phyloP scores from a whole-genome alignment of 208 protist genomes.

The Leishmania turanica region DNA sequence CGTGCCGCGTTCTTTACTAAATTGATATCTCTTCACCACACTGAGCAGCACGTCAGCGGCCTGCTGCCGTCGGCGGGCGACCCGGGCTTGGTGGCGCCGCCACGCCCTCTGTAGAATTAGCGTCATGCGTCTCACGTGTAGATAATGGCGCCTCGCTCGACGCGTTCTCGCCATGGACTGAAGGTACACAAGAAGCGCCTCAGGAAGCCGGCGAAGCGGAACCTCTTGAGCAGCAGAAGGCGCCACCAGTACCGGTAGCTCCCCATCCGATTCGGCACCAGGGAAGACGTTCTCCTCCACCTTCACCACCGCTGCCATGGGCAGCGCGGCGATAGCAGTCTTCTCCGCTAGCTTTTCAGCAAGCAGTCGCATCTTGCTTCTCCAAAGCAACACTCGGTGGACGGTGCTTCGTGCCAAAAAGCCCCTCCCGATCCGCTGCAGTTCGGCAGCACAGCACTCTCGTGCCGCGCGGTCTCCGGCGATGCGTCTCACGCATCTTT shows the following conservation, averaged over 20 bases:
- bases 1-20: slow-evolving; percentile 2
- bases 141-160: slow-evolving; percentile 1
- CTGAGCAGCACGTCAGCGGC: slow-evolving; percentile 21
- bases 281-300: too few relatives aligned
- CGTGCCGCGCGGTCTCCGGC: neutral
- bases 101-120: slow-evolving; percentile 17
- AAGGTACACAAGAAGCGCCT: slow-evolving; percentile 11
- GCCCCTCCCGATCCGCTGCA: slow-evolving; percentile 36
- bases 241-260: neutral
- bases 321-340: neutral
- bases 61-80: neutral
- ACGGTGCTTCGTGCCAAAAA: neutral
- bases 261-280: neutral
- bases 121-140: neutral
- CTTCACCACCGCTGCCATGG: neutral
- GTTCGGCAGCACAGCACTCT: slow-evolving; percentile 3
- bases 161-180: slow-evolving; percentile 22
- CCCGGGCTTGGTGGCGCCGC: slow-evolving; percentile 3
- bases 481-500: neutral
- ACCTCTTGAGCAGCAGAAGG: neutral
- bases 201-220: slow-evolving; percentile 7
- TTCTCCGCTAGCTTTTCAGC: neutral
- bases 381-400: neutral
- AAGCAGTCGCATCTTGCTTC: neutral
- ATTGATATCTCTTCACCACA: slow-evolving; percentile 11